Evolutionary conservation across 805 yeast species (phyloP), one percentile per base, ranked within the genome.

Genomic region (Torulaspora gathmanii): DNA sequence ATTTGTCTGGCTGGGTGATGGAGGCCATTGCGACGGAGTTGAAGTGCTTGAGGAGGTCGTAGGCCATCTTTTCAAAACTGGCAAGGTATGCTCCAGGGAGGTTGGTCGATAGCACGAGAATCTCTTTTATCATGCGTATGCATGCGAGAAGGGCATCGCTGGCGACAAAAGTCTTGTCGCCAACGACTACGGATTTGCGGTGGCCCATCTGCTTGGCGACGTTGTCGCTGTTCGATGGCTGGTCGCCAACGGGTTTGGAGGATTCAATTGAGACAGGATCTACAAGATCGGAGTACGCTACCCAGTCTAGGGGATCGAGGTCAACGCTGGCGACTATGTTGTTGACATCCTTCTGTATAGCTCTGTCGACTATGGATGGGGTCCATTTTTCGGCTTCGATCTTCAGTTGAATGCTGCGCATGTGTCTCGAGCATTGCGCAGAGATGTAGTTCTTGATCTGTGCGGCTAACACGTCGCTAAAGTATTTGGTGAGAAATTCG

Each of bases 351-450:
- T 44, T 53, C 56, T 84, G 90, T 1, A 80, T 61, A 1, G 60
- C 58, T 1, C 67, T 58, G 0, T 77, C 59, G 8, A 81, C 76
- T n/a, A 77, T 75, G 15, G 75, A 77, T 42, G 90, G 95, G 47
- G 77, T 79, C 98, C 98, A 91, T 17, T 69, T 69, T 52, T 90
- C 98, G 37, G 70, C 68, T 40, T 85, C 90, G 45, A 86, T 69
- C 13, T 71, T 67, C 3, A 58, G 58, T 5, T 75, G 68, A 22
- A 86, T 64, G 4, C 63, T 60, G 44, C 72, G 74, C 41, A 78
- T 61, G 20, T 75, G 70, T 12, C 70, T 69, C 38, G 72, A 71
- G 51, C 84, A 89, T 54, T 76, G 75, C 26, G 78, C 69, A 25
- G 70, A 69, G 29, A 79, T 66, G 59, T 78, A 89, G 44, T 75